Evolutionary conservation across 163 green algal species (phyloP), one percentile per base, ranked within the genome.

Genomic region (Chlamydomonas reinhardtii): DNA sequence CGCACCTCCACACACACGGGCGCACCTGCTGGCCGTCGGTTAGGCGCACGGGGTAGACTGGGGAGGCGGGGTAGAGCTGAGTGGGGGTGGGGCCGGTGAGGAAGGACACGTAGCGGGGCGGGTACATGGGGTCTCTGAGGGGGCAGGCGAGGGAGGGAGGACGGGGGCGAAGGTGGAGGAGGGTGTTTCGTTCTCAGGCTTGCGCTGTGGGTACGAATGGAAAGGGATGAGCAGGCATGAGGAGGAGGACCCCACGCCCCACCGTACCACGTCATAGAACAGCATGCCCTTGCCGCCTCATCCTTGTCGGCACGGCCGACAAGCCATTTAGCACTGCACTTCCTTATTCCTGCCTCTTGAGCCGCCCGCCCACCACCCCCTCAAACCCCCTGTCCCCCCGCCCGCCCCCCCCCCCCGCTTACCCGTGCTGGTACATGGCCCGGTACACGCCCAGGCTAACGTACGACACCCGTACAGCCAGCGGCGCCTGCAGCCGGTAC

Each of bases 1-100:
- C 29, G 61, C 32, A 31, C 27, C 4, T 8, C 9, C 9, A 68
- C 19, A 12, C 22, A 16, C 20, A n/a, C n/a, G n/a, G n/a, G n/a
- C 74, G 25, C 35, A 85, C 83, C 85, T 90, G 85, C 5, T 39
- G n/a, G 14, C 16, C 48, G 12, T 90, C 85, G n/a, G 71, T 86
- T 59, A 80, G 77, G 20, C 70, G 76, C 4, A 74, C 70, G 0
- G 71, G 77, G 85, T 90, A 90, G 2, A 78, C 24, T 0, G 85
- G 85, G 0, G 85, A 90, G n/a, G 85, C 85, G 43, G 85, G 85
- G 77, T 90, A 86, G 39, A 90, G 76, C 77, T 86, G 76, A 61
- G 73, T 86, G 69, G 77, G 85, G 24, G 76, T 83, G 72, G 85
- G 77, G 43, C 85, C 85, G 24, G 82, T 74, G 34, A 83, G 64